A percentile compares a stretch with the other conserved stretches of the same genome.
Evolutionary conservation across 179 eudicot genomes (phyloP).

Genomic region (Gypsophila paniculata): DNA sequence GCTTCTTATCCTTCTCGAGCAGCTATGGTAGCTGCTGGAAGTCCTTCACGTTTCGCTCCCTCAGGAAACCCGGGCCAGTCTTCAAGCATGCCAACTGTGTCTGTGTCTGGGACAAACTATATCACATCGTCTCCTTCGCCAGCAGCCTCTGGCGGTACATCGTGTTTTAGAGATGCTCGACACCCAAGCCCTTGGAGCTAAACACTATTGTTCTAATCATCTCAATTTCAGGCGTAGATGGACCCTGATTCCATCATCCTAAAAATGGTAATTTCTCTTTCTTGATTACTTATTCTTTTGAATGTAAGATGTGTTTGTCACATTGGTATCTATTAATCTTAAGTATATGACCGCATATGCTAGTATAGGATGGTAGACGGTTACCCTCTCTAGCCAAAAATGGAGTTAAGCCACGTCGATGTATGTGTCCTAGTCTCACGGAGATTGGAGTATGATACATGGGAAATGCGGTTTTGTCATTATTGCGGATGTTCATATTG

Average conservation of each 20-base stretch:
- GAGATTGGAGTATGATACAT: not conserved
- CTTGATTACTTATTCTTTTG: slow-evolving; percentile 5
- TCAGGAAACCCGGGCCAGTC: slow-evolving; percentile 55
- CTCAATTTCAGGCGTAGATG: not conserved
- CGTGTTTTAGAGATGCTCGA: slow-evolving; percentile 69
- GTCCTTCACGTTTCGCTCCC: slow-evolving; percentile 89
- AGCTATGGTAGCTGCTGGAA: slow-evolving; percentile 44
- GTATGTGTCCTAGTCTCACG: not conserved
- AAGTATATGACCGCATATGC: not conserved
- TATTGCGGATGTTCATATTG: not conserved
- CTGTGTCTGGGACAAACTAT: slow-evolving; percentile 74
- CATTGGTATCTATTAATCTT: not conserved
- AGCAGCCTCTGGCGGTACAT: slow-evolving; percentile 92
- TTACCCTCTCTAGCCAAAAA: not conserved
- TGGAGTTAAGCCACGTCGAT: not conserved
- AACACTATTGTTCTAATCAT: not conserved
- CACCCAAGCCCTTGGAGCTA: slow-evolving; percentile 79
- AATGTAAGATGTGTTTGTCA: not conserved
- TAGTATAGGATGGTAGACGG: not conserved
- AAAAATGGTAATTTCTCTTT: slow-evolving; percentile 11
- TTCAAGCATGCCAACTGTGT: slow-evolving; percentile 51
- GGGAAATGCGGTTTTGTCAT: not conserved
- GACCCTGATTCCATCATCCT: not conserved
- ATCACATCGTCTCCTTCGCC: slow-evolving; percentile 89
- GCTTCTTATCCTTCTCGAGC: slow-evolving; percentile 56